Percentiles rank a stretch among this genome's conserved stretches.
These are phyloP conservation scores for Heterobasidion occidentale DNA, from an alignment of 1,284 basidiomycete genomes.

Conservation along the genomic window DNA sequence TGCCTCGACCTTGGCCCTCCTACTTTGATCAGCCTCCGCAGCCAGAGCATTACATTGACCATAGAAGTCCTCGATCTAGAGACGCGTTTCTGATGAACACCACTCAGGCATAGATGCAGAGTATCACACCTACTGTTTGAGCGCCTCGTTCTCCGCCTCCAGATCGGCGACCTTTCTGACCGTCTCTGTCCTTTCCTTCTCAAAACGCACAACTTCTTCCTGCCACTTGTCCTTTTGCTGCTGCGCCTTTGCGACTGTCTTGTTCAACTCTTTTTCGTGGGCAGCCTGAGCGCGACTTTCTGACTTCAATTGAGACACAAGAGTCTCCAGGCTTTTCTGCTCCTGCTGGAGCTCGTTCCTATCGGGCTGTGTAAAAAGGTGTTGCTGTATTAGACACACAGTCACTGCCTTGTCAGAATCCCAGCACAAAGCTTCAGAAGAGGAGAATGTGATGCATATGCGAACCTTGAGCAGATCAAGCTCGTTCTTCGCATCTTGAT, in stretches of 20 bases:
- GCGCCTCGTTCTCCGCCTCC: background rate
- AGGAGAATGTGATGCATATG: background rate
- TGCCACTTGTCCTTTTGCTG: background rate
- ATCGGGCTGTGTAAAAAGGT: background rate
- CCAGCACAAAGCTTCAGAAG: background rate
- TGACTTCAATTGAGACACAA: too few relatives aligned
- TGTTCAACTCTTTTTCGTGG: too few relatives aligned
- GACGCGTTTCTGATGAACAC: background rate
- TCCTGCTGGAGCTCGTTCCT: background rate
- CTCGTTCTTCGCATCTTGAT: conserved; percentile 9
- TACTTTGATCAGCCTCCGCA: conserved; percentile 11
- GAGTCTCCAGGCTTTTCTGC: background rate
- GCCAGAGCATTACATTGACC: conserved; percentile 12
- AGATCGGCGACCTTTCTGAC: background rate
- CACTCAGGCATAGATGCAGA: too few relatives aligned
- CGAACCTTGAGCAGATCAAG: conserved; percentile 10
- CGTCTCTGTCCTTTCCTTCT: background rate
- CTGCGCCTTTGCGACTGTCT: too few relatives aligned
- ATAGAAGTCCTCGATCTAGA: conserved; percentile 4
- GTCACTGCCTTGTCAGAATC: background rate
- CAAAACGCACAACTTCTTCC: background rate
- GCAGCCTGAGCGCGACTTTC: too few relatives aligned
- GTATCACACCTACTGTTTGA: background rate
- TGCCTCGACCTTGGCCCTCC: conserved; percentile 5
- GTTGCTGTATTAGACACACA: background rate